Evolutionary conservation across 306 rosid genomes (phyloP).

Genomic region (Ochetophila trinervis): DNA sequence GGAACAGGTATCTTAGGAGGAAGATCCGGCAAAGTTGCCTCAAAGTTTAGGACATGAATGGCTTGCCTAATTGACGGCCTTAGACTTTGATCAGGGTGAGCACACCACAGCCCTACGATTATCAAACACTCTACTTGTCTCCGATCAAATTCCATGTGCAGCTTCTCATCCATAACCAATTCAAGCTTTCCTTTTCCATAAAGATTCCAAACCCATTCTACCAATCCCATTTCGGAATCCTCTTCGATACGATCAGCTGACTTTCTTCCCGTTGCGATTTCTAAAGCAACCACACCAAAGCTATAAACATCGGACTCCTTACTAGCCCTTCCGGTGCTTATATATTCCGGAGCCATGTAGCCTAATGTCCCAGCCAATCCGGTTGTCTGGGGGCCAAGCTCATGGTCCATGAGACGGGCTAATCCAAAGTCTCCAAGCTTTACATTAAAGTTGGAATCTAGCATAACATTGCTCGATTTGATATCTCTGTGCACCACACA

Average conservation of each 20-base stretch:
- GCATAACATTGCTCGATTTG: not conserved
- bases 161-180: not conserved
- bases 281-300: not conserved
- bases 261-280: not conserved
- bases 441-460: not conserved
- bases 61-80: not conserved
- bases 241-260: not conserved
- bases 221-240: not conserved
- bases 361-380: not conserved
- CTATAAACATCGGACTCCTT: not conserved
- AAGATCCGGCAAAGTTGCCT: not conserved
- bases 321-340: not conserved
- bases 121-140: not conserved
- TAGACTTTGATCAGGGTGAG: not conserved
- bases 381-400: not conserved
- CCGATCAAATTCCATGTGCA: not conserved
- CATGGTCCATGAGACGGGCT: not conserved
- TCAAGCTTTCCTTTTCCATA: not conserved
- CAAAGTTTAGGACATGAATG: not conserved
- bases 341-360: not conserved
- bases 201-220: not conserved
- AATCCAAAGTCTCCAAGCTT: constrained; percentile 1
- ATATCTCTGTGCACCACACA: constrained; percentile 4
- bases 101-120: not conserved
- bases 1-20: not conserved